Percentiles rank a stretch among this genome's conserved stretches.
phyloP scores from a whole-genome alignment of 495 filamentous ascomycete species.

The Podospora appendiculata region DNA sequence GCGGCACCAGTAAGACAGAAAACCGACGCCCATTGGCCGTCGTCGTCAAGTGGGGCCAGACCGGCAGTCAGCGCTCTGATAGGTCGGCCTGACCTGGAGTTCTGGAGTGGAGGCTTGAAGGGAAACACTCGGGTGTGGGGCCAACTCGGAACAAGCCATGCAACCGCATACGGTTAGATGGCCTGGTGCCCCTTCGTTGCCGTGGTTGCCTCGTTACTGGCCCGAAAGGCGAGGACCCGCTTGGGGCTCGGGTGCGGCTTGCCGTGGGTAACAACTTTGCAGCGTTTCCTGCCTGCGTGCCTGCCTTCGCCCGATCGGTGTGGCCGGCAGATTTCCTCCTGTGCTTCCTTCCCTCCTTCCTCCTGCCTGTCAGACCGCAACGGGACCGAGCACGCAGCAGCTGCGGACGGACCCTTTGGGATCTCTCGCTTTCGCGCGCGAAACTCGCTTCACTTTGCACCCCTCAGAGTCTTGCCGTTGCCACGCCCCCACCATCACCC shows the following conservation, averaged over 20 bases:
- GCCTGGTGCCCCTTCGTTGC: conserved; percentile 17
- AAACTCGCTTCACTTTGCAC: background rate
- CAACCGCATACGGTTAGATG: conserved; percentile 15
- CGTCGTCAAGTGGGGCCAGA: conserved; percentile 3
- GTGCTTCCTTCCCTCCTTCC: background rate
- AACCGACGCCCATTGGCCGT: conserved; percentile 14
- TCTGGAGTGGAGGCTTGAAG: background rate
- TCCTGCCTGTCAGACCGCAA: conserved; percentile 3
- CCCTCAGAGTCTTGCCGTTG: background rate
- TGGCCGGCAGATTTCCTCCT: conserved; percentile 13
- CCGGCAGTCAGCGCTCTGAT: conserved; percentile 2
- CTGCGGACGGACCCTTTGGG: conserved; percentile 4
- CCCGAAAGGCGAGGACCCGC: background rate
- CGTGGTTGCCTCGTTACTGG: background rate
- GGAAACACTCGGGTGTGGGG: too few species aligned
- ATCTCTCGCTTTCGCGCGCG: too few species aligned
- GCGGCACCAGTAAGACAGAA: conserved; percentile 11
- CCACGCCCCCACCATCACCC: background rate
- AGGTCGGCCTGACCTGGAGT: conserved; percentile 6
- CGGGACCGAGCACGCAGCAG: background rate
- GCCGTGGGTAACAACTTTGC: background rate
- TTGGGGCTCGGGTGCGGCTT: conserved; percentile 7
- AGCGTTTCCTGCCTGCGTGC: background rate
- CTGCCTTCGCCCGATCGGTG: conserved; percentile 11
- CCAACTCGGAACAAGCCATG: conserved; percentile 11